Evolutionary conservation across 805 yeast genomes (phyloP), one percentile per base, ranked within the genome.

Genomic region (Cyberlindnera sargentensis): DNA sequence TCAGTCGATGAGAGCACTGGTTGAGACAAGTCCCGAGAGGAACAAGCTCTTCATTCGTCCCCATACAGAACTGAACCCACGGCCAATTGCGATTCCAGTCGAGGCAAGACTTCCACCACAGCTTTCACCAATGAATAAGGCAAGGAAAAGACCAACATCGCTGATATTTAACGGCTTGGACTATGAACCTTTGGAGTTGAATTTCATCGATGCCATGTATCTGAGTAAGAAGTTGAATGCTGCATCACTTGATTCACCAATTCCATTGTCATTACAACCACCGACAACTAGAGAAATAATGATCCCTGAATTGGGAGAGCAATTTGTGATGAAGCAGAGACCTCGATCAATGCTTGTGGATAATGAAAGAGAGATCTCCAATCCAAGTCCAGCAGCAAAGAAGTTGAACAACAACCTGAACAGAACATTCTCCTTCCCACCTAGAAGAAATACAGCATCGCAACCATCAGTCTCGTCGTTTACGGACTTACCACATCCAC

Each of bases 81-180:
- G 56, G 32, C 46, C 51, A 10, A 53, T 67, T 1, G 65, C 73
- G 1, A 57, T 68, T 2, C 73, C 73, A 7, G 53, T 65, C 10
- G 67, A 67, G 42, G 55, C 63, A 6, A 45, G 52, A 3, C 46
- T 67, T 7, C 73, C 73, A 8, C 72, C 72, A 4, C 53, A 47
- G 28, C 43, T 68, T 20, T 66, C 71, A 0, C 66, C 67, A 5
- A 43, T 47, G 33, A 66, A 66, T 47, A 62, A 56, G 46, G 23
- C 47, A 4, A 57, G 47, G 29, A 35, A 45, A 8, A 51, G 66
- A 26, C 60, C 60, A 36, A 41, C 45, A 3, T 60, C 63, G 25
- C 48, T 67, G n/a, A 47, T 68, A 1, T 68, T 53, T 48, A 67
- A 67, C 44, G 73, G 73, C 8, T 47, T 49, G 8, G 58, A 58